Evolutionary conservation across 1,284 basidiomycete genomes (phyloP).

Genomic region (Cystobasidium slooffiae): DNA sequence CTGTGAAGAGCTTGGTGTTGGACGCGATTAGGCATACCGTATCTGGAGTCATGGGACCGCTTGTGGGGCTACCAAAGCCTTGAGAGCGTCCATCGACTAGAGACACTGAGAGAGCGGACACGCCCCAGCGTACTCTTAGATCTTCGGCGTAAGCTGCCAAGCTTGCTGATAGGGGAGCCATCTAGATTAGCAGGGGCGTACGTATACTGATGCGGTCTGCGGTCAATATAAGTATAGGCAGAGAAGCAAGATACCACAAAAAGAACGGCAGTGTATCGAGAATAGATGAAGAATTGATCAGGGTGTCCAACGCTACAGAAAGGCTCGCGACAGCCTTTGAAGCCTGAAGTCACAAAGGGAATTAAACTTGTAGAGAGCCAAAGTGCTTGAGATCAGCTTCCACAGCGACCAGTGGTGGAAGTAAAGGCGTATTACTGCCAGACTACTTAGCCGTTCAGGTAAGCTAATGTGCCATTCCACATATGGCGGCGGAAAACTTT

Average conservation of each 20-base stretch:
- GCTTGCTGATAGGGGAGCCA: neutral
- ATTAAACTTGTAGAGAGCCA: too few species aligned
- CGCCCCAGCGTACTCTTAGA: conserved; percentile 1
- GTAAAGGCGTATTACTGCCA: too few species aligned
- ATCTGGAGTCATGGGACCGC: conserved; percentile 13
- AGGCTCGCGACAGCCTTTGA: too few species aligned
- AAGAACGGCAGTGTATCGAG: too few species aligned
- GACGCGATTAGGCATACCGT: neutral
- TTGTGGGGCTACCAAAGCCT: conserved; percentile 5
- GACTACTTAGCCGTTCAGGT: too few species aligned
- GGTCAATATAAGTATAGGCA: neutral
- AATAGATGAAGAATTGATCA: too few species aligned
- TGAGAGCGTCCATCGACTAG: conserved; percentile 7
- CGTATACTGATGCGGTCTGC: neutral
- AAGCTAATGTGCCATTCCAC: too few species aligned
- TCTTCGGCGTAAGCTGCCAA: conserved; percentile 2
- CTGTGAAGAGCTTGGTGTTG: conserved; percentile 34
- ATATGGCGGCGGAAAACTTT: too few species aligned
- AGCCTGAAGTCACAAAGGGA: too few species aligned
- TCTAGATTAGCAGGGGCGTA: neutral
- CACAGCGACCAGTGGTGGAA: too few species aligned
- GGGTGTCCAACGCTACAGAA: too few species aligned
- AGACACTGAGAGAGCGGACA: neutral
- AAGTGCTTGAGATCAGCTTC: too few species aligned
- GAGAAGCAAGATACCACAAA: neutral